These are phyloP conservation scores for Aspergillus nomiae DNA, from an alignment of 2,329 filamentous ascomycete species.

Conservation along the genomic window DNA sequence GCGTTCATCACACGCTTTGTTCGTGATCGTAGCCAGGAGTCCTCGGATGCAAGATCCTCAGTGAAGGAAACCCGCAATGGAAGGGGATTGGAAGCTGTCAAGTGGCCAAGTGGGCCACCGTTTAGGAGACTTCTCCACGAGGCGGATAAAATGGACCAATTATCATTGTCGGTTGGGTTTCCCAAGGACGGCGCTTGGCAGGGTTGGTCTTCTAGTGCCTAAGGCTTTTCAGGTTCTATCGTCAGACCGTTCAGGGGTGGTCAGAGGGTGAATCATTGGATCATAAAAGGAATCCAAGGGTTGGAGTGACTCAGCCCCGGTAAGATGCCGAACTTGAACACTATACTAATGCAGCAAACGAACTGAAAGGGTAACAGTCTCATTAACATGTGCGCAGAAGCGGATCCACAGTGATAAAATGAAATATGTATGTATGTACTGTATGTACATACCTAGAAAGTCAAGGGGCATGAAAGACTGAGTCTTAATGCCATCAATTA, in stretches of 20 bases:
- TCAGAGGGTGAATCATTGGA: not conserved
- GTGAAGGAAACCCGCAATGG: conserved; percentile 17
- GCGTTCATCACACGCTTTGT: conserved; percentile 11
- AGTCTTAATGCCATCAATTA: conserved; percentile 8
- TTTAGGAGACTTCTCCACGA: conserved; percentile 21
- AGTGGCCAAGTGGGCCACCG: conserved; percentile 21
- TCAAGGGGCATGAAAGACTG: not conserved
- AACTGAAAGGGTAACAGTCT: not conserved
- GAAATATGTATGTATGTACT: not conserved
- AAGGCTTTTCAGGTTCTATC: not conserved
- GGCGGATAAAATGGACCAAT: conserved; percentile 18
- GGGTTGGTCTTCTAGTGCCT: conserved; percentile 5
- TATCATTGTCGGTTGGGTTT: conserved; percentile 1
- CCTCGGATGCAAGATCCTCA: conserved; percentile 28
- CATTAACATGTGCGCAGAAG: not conserved
- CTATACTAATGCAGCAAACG: not conserved
- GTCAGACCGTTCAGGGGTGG: conserved; percentile 1
- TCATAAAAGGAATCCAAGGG: not conserved
- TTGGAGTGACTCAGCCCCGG: not conserved
- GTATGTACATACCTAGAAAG: not conserved
- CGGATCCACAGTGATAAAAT: not conserved
- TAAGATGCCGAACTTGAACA: not conserved
- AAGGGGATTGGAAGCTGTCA: conserved; percentile 28
- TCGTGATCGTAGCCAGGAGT: conserved; percentile 27
- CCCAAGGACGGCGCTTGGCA: conserved; percentile 1